Base-by-base conservation (phyloP, 257 asterid species). In the Thymus mandschuricus region DNA sequence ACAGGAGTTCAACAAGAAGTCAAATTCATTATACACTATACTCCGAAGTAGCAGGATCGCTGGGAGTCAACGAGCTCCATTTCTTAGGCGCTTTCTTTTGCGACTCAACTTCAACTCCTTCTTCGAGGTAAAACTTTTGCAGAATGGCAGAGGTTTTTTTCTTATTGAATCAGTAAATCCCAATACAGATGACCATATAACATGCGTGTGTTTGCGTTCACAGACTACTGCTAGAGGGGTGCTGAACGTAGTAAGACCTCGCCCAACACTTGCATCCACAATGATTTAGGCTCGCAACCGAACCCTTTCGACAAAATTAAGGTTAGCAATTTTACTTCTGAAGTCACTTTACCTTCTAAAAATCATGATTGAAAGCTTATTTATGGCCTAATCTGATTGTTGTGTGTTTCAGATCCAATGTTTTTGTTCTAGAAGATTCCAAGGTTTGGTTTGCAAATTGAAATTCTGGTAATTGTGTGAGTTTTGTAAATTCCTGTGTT, bases 21-120 rank as follows among this genome's bases (percentile, higher is more conserved):
- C 99, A 63, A 95, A 89, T 86, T 95, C 99, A 56, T 76, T 92
- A 75, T 95, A 95, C 81, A 95, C 99, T 40, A 95, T 95, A 73
- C 88, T 95, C 38, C 94, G 97, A 29, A 92, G 94, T 74, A 90
- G 96, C 85, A 88, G 97, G 85, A 93, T 95, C 68, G 98, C 96
- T 64, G 98, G 99, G 81, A 95, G 99, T 81, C 99, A 95, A 82
- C 88, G 99, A 52, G 99, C 99, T 65, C 99, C 99, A 1, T 95
- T 92, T 68, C 93, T 95, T 69, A 79, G 98, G 83, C 96, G 97
- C 46, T 95, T 95, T 82, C 98, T 95, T 81, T 73, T 95, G 85
- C 95, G 97, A 49, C 99, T 95, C 78, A 95, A 95, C 83, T 95
- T 86, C 78, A 95, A 92, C 78, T 90, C 96, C 72, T 95, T 88